A percentile compares a stretch with the other conserved stretches of the same genome.
Evolutionary conservation across 305 asterid species (phyloP).

Genomic region (Fraxinus paxiana): DNA sequence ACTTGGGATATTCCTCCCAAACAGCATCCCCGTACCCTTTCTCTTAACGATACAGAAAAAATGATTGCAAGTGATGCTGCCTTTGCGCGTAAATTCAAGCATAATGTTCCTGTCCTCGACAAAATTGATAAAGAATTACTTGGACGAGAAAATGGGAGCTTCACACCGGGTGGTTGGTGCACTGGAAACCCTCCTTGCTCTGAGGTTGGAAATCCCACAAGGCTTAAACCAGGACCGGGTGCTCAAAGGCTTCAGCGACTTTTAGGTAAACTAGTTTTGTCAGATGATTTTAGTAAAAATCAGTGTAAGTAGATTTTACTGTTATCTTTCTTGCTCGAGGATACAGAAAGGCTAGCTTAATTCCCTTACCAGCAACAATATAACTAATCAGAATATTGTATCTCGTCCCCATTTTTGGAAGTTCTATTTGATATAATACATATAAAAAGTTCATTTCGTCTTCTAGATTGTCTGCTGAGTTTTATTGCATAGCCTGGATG

Average conservation of each 20-base stretch:
- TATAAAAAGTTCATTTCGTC: conserved; percentile 13
- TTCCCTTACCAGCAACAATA: conserved; percentile 13
- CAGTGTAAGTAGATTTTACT: conserved; percentile 58
- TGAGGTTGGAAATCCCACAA: conserved; percentile 47
- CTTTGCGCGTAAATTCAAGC: conserved; percentile 79
- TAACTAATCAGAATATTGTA: conserved; percentile 21
- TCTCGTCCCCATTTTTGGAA: conserved; percentile 15
- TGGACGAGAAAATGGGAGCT: conserved; percentile 49
- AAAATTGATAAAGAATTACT: conserved; percentile 57
- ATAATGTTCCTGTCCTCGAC: conserved; percentile 47
- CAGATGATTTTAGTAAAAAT: conserved; percentile 31
- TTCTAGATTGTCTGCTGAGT: conserved; percentile 5
- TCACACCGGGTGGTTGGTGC: conserved; percentile 95
- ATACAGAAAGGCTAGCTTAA: neutral
- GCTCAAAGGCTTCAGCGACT: conserved; percentile 66
- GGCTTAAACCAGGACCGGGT: conserved; percentile 67
- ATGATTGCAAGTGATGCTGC: conserved; percentile 70
- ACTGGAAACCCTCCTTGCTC: conserved; percentile 67
- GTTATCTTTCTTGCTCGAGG: conserved; percentile 22
- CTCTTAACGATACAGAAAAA: conserved; percentile 57
- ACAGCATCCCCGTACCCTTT: conserved; percentile 73
- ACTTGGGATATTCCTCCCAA: conserved; percentile 86
- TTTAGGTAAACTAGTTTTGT: conserved; percentile 35
- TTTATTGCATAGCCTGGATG: neutral
- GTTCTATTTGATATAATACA: neutral